phyloP scores from a whole-genome alignment of 192 early-diverging fungal genomes.

The Coemansia biformis region DNA sequence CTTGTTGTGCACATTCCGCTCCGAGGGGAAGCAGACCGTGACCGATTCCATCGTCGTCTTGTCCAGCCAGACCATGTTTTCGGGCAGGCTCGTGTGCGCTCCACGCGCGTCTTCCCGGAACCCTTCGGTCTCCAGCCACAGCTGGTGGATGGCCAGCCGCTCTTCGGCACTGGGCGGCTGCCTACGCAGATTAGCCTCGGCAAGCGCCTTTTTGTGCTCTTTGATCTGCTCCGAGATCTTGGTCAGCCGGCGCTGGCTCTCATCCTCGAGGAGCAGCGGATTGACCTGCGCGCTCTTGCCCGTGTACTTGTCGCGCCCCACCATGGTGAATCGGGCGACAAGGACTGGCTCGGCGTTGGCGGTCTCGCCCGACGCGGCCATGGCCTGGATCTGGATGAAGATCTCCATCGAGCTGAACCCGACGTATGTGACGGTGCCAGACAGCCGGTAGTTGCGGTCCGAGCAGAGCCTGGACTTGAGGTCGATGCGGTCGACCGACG shows the following conservation, averaged over 20 bases:
- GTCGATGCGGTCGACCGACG: conserved; percentile 82
- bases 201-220: conserved; percentile 50
- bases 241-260: conserved; percentile 66
- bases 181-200: conserved; percentile 55
- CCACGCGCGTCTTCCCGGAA: conserved; percentile 48
- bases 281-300: conserved; percentile 67
- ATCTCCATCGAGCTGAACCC: conserved; percentile 89
- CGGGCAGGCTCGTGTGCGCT: conserved; percentile 30
- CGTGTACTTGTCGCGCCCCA: conserved; percentile 66
- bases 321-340: conserved; percentile 85
- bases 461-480: conserved; percentile 58
- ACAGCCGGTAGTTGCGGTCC: conserved; percentile 67
- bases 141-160: conserved; percentile 69
- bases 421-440: conserved; percentile 77
- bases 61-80: conserved; percentile 64
- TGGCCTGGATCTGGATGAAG: conserved; percentile 60
- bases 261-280: conserved; percentile 65
- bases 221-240: conserved; percentile 64
- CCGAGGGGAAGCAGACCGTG: conserved; percentile 66
- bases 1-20: conserved; percentile 76
- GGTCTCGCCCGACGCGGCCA: conserved; percentile 30
- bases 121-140: conserved; percentile 67
- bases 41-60: conserved; percentile 70
- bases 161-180: conserved; percentile 75
- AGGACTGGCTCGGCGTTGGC: conserved; percentile 57